Base-by-base conservation (phyloP, 1,139 yeast genomes). In the Trichomonascaceae sp. region DNA sequence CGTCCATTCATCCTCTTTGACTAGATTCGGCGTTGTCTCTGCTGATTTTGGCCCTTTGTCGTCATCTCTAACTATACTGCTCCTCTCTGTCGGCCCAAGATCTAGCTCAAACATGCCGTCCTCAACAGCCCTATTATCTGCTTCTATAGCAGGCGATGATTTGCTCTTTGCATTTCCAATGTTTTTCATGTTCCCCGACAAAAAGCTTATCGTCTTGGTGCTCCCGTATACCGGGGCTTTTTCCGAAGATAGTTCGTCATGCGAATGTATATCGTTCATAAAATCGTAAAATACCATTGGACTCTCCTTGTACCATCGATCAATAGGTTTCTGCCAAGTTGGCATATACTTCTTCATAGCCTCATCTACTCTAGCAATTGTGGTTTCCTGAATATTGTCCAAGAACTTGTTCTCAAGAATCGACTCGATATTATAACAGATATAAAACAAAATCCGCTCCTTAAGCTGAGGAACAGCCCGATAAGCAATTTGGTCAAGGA, bases 401-500 rank as follows among this genome's bases (percentile, higher is more conserved):
- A 66, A 55, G 45, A 61, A 63, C 58, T 66, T 65, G 60, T 85
- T 87, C 56, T 82, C 79, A 48, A 89, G 70, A 22, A 87, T 66
- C 4, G 81, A 67, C 44, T 84, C 90, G 57, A 87, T 69, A 63
- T 89, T 88, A 60, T 80, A 78, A 60, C 79, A 82, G 15, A 88
- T 75, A 60, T 79, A 87, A 83, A 88, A 83, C 44, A 85, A 72
- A 63, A 96, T 82, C 53, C 80, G 78, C 52, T 76, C 73, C 57
- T 82, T 75, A 36, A 90, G 66, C 60, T 83, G 81, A 8, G 70
- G 66, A 1, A 89, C 87, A 13, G 76, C 70, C 53, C 78, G 72
- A 41, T 70, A 63, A 45, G 76, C 77, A 0, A 95, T 78, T 63
- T 83, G 83, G 9, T 76, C 71, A 32, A 87, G 65, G 15, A 89